Base-by-base conservation (phyloP, 805 yeast species). In the Cyberlindnera galapagoensis region DNA sequence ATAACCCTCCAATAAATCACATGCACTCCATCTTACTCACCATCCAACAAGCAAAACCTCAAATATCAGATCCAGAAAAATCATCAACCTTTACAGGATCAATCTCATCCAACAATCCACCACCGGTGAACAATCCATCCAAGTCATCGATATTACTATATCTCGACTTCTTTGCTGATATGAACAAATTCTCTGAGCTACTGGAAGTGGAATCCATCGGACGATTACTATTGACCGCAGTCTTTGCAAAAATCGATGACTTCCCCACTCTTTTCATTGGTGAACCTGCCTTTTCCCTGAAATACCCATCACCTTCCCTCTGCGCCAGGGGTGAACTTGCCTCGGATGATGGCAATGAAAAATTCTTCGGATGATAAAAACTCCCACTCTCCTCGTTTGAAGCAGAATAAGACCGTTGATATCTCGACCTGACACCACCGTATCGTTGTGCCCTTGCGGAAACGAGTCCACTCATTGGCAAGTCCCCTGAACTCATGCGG, bases 381-480 rank as follows among this genome's bases (percentile, higher is more conserved):
- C 36, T 34, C 4, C 33, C 35, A 16, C 27, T n/a, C 5, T 34
- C 36, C 7, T 42, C 47, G 24, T 42, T 38, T 6, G 51, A 41
- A 3, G 50, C 44, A 6, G 54, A 49, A 19, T 40, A 41, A 2
- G 54, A 47, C 32, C 54, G 41, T 11, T 44, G 46, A 19, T 34
- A 35, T 17, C 39, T 36, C n/a, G n/a, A 15, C 17, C 35, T 7
- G 21, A 11, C 8, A 21, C 17, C 9, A 15, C 18, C 6, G 37
- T 14, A 18, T 7, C 22, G 22, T 11, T 9, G 11, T 15, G 14
- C 9, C 7, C 11, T 11, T 17, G 19, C 11, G 15, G 7, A 12
- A 14, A 14, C 18, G n/a, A 15, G n/a, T n/a, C n/a, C n/a, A n/a
- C n/a, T n/a, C n/a, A n/a, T n/a, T n/a, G n/a, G n/a, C n/a, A n/a